phyloP scores from a whole-genome alignment of 495 filamentous ascomycete species.

The Penicillium ochrochloron region DNA sequence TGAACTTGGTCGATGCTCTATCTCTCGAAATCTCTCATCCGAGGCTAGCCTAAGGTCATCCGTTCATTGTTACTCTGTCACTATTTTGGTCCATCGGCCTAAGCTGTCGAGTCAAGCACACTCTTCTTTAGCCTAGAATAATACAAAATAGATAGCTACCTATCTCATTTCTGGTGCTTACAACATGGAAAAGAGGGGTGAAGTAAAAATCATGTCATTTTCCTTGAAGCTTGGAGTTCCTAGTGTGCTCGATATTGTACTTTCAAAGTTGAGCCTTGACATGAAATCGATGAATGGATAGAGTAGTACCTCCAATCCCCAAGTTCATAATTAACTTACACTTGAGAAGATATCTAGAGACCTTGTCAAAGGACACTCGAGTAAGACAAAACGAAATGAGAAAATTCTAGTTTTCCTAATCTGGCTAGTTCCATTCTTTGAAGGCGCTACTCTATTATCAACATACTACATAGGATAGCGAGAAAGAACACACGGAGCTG shows the following conservation, averaged over 20 bases:
- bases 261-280: not conserved
- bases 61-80: not conserved
- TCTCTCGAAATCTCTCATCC: not conserved
- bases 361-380: not conserved
- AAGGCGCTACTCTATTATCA: not conserved
- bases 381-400: not conserved
- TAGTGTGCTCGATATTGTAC: not conserved
- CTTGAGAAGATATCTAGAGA: not conserved
- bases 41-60: not conserved
- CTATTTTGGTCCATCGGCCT: not conserved
- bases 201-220: too few relatives aligned
- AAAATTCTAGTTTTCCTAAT: not conserved
- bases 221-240: not conserved
- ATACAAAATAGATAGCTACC: not conserved
- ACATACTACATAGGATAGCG: not conserved
- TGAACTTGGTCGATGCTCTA: not conserved
- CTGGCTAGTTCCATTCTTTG: not conserved
- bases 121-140: not conserved
- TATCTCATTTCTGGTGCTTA: not conserved
- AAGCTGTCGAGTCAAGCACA: not conserved
- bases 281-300: not conserved
- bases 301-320: not conserved
- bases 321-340: not conserved
- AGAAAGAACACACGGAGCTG: not conserved
- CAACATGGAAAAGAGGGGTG: not conserved